phyloP scores from a whole-genome alignment of 192 early-diverging fungal species.

The Dissophora ornata region DNA sequence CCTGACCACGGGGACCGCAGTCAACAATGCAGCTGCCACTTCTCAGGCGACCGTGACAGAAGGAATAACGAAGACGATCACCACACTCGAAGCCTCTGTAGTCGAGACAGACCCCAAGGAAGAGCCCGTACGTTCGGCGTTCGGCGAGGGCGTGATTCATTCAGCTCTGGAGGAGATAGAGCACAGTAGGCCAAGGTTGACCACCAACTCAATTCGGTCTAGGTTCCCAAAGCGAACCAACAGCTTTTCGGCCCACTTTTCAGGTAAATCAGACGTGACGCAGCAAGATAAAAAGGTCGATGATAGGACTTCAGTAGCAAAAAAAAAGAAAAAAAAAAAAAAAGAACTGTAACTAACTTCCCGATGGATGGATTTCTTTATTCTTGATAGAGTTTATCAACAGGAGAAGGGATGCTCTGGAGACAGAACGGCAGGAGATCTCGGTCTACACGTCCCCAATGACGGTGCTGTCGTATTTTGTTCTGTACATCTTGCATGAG shows the following conservation, averaged over 20 bases:
- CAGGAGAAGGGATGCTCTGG: constrained; percentile 39
- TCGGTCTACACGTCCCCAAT: constrained; percentile 59
- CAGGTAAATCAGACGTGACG: too few species aligned
- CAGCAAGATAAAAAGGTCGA: not conserved
- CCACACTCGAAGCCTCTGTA: not conserved
- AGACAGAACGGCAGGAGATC: constrained; percentile 52
- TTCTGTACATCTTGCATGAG: constrained; percentile 53
- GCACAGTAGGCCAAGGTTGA: not conserved
- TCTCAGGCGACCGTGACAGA: not conserved
- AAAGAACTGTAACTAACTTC: too few species aligned
- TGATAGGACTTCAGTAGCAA: too few species aligned
- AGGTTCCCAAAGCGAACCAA: constrained; percentile 20
- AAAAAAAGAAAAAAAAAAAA: too few species aligned
- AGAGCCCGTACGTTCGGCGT: not conserved
- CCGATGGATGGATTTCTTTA: too few species aligned
- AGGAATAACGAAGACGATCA: not conserved
- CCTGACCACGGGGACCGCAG: too few species aligned
- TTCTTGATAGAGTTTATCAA: constrained; percentile 55
- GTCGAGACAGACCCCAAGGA: not conserved
- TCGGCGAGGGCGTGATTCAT: constrained; percentile 2
- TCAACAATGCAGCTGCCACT: too few species aligned
- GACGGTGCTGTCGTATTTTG: constrained; percentile 57
- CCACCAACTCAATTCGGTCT: not conserved
- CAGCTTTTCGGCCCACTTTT: constrained; percentile 44
- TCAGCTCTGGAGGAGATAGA: not conserved